Conservation (phyloP, 2,329 filamentous ascomycete species). For the Colletotrichum zoysiae region DNA sequence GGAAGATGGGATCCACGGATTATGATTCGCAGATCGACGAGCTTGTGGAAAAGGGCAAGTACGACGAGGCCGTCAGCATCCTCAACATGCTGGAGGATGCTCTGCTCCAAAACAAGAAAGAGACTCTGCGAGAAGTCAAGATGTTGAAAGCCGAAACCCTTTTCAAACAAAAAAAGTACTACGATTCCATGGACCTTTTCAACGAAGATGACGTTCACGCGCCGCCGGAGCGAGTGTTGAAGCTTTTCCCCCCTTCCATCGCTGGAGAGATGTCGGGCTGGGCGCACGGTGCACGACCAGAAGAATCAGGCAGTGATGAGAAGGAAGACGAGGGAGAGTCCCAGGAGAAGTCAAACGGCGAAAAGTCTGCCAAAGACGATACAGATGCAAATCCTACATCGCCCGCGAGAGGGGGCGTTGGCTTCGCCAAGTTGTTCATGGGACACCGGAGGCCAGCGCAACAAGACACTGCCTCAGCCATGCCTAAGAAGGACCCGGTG, state of each 20-base stretch:
- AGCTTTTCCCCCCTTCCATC: conserved; percentile 85
- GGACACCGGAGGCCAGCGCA: conserved; percentile 58
- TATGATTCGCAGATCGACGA: conserved; percentile 92
- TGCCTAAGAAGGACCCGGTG: conserved; percentile 65
- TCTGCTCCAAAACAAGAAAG: conserved; percentile 83
- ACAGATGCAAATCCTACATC: conserved; percentile 47
- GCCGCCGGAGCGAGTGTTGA: conserved; percentile 88
- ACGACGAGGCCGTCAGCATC: conserved; percentile 93
- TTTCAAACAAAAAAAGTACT: conserved; percentile 86
- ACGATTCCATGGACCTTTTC: conserved; percentile 90
- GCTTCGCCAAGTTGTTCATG: conserved; percentile 68
- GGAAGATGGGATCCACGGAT: conserved; percentile 94
- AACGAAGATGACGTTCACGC: conserved; percentile 86
- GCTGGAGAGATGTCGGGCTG: conserved; percentile 82
- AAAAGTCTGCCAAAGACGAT: conserved; percentile 47
- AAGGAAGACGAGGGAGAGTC: conserved; percentile 49
- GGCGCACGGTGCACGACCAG: conserved; percentile 54
- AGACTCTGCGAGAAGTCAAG: conserved; percentile 85
- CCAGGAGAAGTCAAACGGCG: conserved; percentile 52
- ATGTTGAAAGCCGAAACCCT: conserved; percentile 90
- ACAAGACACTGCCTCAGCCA: conserved; percentile 70
- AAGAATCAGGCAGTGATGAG: conserved; percentile 58
- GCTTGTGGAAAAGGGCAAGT: conserved; percentile 77
- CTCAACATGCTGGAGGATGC: conserved; percentile 93
- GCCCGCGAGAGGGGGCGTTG: conserved; percentile 55